Conservation (phyloP, 1,284 basidiomycete species). For the Serendipita sp. region DNA sequence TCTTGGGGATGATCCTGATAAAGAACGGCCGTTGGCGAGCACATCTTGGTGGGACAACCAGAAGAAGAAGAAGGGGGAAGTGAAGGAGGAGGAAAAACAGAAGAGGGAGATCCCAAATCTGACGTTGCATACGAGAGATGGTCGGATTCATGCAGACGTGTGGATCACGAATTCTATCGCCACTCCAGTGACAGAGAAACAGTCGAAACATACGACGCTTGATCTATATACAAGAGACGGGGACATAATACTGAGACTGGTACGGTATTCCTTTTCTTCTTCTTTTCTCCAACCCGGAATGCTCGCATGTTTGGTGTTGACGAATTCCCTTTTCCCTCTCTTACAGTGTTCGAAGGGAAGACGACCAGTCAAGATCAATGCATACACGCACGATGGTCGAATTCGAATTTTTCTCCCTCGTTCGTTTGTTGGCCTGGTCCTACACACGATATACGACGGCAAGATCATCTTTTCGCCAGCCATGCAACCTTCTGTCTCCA, state of each 20-base stretch:
- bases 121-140: neutral
- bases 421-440: neutral
- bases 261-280: neutral
- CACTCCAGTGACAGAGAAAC: neutral
- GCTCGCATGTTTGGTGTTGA: neutral
- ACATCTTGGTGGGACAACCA: neutral
- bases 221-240: neutral
- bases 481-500: neutral
- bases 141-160: conserved; percentile 3
- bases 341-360: neutral
- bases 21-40: neutral
- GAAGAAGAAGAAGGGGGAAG: neutral
- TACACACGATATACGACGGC: neutral
- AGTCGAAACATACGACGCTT: neutral
- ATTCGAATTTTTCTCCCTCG: conserved; percentile 1
- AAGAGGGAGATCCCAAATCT: neutral
- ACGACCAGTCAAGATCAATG: neutral
- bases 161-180: neutral
- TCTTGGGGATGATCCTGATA: neutral
- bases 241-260: neutral
- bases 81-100: neutral
- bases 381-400: conserved; percentile 3
- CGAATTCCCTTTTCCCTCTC: neutral
- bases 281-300: neutral
- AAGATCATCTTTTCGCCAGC: neutral